Evolutionary conservation across 345 rosid genomes (phyloP), one percentile per base, ranked within the genome.

Genomic region (Murraya paniculata): DNA sequence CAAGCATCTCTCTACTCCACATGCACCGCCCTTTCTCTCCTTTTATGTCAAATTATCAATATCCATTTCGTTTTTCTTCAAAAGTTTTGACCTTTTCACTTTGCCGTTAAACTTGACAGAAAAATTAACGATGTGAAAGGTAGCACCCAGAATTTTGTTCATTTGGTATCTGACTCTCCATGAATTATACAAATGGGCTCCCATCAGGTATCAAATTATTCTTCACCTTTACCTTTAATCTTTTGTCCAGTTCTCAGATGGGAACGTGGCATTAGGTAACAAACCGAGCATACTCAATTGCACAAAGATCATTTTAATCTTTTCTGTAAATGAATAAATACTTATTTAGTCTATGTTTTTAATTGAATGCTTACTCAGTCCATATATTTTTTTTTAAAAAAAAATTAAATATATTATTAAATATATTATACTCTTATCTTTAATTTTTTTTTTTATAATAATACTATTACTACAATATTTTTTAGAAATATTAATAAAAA

Each of bases 161-260:
- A 7, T 62, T 74, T 30, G 59, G 87, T 45, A 78, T 84, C 85
- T 2, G 87, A 82, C 82, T 84, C 89, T 58, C 41, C 73, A 22
- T 30, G 55, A 62, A 58, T 22, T 35, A 24, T 53, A 19, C 56
- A 39, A 22, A 71, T 28, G 24, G 50, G 79, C 75, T 75, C 68
- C 79, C n/a, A n/a, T n/a, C n/a, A n/a, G n/a, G n/a, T 74, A 64
- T 75, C 83, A 71, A 72, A 56, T 64, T 65, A 75, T 79, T 72
- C 86, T 56, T 31, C 13, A 24, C 21, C 59, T 83, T 81, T 39
- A 18, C 9, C 16, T 55, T n/a, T 59, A 21, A 10, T 19, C 30
- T 22, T 21, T 48, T 64, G 45, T 25, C 56, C 39, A 8, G 39
- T 9, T 41, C 16, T 24, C 22, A 9, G 22, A 7, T 1, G 57